phyloP scores from a whole-genome alignment of 805 yeast genomes.

The Starmerella davenportii region DNA sequence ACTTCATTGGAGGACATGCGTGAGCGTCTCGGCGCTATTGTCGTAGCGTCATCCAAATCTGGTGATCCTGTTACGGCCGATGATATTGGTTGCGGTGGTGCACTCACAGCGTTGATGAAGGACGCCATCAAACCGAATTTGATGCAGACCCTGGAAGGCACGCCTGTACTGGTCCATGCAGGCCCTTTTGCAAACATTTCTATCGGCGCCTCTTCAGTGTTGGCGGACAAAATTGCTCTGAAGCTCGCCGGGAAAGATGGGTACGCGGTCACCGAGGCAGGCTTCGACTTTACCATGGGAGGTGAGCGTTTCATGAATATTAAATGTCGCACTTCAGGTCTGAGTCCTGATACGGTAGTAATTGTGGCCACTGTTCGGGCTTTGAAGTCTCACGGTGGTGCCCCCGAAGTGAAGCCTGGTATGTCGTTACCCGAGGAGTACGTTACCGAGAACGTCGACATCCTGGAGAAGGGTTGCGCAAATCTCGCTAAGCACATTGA shows the following conservation, averaged over 20 bases:
- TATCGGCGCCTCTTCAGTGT: conserved; percentile 86
- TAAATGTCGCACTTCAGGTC: conserved; percentile 87
- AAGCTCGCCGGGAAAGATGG: conserved; percentile 77
- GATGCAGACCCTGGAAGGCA: conserved; percentile 95
- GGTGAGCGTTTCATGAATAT: conserved; percentile 94
- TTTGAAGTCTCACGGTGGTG: conserved; percentile 91
- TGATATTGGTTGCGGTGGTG: conserved; percentile 90
- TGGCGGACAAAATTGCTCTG: conserved; percentile 84
- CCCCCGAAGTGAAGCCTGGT: conserved; percentile 91
- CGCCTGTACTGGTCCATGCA: conserved; percentile 96
- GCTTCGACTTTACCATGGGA: conserved; percentile 97
- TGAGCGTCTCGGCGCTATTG: conserved; percentile 70
- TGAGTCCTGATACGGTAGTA: conserved; percentile 75
- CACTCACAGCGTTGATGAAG: conserved; percentile 79
- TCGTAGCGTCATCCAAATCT: conserved; percentile 58
- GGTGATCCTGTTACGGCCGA: conserved; percentile 85
- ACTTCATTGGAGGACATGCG: conserved; percentile 68
- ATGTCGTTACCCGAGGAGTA: conserved; percentile 70
- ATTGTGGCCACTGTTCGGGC: conserved; percentile 94
- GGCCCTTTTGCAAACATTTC: conserved; percentile 97
- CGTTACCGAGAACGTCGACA: conserved; percentile 61
- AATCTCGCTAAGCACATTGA: conserved; percentile 80
- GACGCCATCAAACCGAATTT: conserved; percentile 91
- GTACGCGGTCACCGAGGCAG: conserved; percentile 91
- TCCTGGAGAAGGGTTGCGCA: conserved; percentile 62